Conservation (phyloP, 345 rosid species). For the Citrus unshiu region DNA sequence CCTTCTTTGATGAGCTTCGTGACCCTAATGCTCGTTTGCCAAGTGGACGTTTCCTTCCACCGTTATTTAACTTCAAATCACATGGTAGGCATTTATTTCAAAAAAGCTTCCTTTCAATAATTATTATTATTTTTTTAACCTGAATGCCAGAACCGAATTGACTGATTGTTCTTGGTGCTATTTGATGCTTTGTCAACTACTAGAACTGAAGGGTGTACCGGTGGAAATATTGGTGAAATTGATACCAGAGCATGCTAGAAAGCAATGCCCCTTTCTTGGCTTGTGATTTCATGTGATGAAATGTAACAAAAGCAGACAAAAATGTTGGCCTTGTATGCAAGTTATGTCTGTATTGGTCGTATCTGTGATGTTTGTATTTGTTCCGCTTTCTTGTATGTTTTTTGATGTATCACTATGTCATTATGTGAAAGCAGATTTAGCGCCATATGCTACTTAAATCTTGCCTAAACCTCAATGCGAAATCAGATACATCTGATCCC, state of each 20-base stretch:
- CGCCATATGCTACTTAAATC: conserved; percentile 6
- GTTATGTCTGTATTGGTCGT: conserved; percentile 16
- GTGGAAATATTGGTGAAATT: conserved; percentile 64
- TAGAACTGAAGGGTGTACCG: conserved; percentile 82
- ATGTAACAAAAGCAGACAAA: conserved; percentile 16
- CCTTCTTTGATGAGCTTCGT: conserved; percentile 93
- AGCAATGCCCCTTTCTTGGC: conserved; percentile 73
- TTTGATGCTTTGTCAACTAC: conserved; percentile 16
- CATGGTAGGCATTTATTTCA: conserved; percentile 46
- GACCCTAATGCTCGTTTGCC: conserved; percentile 78
- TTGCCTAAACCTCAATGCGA: background rate
- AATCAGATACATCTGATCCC: background rate
- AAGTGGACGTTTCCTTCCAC: conserved; percentile 85
- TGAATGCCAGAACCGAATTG: background rate
- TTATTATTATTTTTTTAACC: too few species aligned
- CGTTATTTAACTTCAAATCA: conserved; percentile 80
- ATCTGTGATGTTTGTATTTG: conserved; percentile 23
- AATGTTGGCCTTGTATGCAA: conserved; percentile 19
- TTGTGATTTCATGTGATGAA: conserved; percentile 40
- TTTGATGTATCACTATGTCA: conserved; percentile 15
- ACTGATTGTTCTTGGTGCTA: background rate
- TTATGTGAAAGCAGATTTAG: conserved; percentile 35
- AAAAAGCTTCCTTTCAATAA: background rate
- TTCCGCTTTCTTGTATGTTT: background rate
- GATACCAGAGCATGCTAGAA: conserved; percentile 85